phyloP scores from a whole-genome alignment of 106 monocot species.

The Dendrobium catenatum region DNA sequence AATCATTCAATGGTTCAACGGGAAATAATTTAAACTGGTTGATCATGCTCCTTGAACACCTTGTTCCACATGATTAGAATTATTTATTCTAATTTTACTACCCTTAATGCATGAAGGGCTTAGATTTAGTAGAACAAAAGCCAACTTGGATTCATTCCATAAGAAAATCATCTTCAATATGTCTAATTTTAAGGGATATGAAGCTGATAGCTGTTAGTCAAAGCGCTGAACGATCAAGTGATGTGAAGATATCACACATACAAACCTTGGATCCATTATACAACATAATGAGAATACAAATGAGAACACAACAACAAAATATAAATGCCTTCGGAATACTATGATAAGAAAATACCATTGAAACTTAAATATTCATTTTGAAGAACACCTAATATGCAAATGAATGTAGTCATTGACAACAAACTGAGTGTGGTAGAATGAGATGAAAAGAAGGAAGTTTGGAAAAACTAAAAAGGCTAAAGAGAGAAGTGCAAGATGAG shows the following conservation, averaged over 20 bases:
- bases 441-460: background rate
- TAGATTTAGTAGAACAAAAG: too few species aligned
- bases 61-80: too few species aligned
- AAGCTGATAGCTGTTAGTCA: background rate
- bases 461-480: background rate
- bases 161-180: too few species aligned
- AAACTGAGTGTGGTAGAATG: background rate
- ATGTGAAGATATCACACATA: too few species aligned
- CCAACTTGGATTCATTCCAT: too few species aligned
- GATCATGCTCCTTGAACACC: background rate
- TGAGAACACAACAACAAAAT: background rate
- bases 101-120: too few species aligned
- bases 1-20: too few species aligned
- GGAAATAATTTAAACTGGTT: background rate
- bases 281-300: background rate
- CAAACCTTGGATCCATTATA: background rate
- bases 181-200: background rate
- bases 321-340: background rate
- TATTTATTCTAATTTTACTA: too few species aligned
- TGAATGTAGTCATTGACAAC: background rate
- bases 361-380: background rate
- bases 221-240: too few species aligned
- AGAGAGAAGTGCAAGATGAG: background rate
- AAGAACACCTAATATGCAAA: background rate
- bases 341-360: background rate